Percentiles rank a stretch among this genome's conserved stretches.
phyloP scores from a whole-genome alignment of 805 yeast species.

The Novakomyces olei region DNA sequence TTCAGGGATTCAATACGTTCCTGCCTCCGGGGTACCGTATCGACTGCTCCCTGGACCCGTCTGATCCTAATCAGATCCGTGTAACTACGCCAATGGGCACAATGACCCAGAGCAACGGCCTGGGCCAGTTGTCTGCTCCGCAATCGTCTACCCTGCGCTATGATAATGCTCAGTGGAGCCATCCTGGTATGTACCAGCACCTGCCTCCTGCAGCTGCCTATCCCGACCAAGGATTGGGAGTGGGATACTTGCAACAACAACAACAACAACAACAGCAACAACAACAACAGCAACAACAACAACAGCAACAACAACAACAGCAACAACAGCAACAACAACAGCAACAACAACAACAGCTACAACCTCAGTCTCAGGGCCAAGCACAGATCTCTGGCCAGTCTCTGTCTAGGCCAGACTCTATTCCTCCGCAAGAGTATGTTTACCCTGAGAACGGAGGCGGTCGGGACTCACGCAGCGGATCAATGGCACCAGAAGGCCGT shows the following conservation, averaged over 20 bases:
- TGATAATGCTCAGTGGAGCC: too few relatives aligned
- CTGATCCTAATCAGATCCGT: conserved; percentile 76
- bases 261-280: conserved; percentile 14
- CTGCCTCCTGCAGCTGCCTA: too few relatives aligned
- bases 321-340: conserved; percentile 10
- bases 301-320: conserved; percentile 9
- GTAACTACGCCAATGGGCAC: conserved; percentile 94
- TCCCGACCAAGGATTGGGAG: conserved; percentile 7
- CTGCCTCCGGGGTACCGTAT: conserved; percentile 89
- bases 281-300: conserved; percentile 12
- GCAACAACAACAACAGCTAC: conserved; percentile 9
- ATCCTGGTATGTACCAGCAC: too few relatives aligned
- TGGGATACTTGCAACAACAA: conserved; percentile 5
- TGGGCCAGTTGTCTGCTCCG: conserved; percentile 1
- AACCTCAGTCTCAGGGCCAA: conserved; percentile 9
- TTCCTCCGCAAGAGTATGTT: too few relatives aligned
- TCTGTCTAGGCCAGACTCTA: background rate
- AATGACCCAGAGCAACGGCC: conserved; percentile 34
- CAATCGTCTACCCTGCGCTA: background rate
- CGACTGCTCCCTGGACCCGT: conserved; percentile 72
- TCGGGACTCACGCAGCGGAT: too few relatives aligned
- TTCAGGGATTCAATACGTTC: conserved; percentile 94
- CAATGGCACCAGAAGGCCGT: too few relatives aligned
- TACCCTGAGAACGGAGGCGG: too few relatives aligned
- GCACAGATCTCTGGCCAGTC: conserved; percentile 3